Conservation (phyloP, 2,329 filamentous ascomycete genomes). For the Sporothrix sp. region DNA sequence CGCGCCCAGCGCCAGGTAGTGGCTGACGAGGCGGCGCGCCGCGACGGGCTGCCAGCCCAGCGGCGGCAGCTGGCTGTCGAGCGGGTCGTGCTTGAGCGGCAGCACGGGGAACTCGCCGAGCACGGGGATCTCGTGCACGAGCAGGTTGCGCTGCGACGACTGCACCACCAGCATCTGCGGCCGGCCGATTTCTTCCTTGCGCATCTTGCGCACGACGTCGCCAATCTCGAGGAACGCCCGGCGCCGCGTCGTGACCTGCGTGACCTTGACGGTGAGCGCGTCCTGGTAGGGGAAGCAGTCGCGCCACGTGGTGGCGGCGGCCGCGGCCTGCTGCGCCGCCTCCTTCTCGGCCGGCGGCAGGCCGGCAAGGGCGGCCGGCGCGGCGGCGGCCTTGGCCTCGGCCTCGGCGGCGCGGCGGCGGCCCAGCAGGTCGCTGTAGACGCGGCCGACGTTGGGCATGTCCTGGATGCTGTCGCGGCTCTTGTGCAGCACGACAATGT, state of each 20-base stretch:
- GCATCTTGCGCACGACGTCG: constrained; percentile 82
- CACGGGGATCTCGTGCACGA: constrained; percentile 76
- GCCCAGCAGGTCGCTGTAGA: constrained; percentile 69
- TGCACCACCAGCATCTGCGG: constrained; percentile 83
- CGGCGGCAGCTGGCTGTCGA: constrained; percentile 79
- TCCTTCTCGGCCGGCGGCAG: constrained; percentile 12
- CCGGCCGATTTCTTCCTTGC: constrained; percentile 65
- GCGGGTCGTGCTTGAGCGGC: constrained; percentile 67
- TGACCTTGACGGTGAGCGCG: constrained; percentile 73
- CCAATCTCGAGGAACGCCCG: constrained; percentile 83
- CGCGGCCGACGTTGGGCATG: constrained; percentile 79
- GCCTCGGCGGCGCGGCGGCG: constrained; percentile 54
- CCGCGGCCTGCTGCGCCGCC: constrained; percentile 44
- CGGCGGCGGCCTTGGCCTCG: constrained; percentile 2
- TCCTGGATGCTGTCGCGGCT: constrained; percentile 68
- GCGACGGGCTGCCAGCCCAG: constrained; percentile 90
- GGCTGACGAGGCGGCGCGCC: constrained; percentile 72
- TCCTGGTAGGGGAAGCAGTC: constrained; percentile 81
- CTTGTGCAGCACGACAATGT: constrained; percentile 81
- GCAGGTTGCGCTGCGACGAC: constrained; percentile 70
- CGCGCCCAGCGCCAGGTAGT: constrained; percentile 84
- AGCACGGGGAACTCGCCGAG: constrained; percentile 76
- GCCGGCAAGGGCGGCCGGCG: not conserved
- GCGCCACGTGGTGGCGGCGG: constrained; percentile 62
- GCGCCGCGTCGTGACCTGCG: constrained; percentile 77